Conservation (phyloP, 768 basidiomycete species). For the Porphyrellus cyaneotinctus region DNA sequence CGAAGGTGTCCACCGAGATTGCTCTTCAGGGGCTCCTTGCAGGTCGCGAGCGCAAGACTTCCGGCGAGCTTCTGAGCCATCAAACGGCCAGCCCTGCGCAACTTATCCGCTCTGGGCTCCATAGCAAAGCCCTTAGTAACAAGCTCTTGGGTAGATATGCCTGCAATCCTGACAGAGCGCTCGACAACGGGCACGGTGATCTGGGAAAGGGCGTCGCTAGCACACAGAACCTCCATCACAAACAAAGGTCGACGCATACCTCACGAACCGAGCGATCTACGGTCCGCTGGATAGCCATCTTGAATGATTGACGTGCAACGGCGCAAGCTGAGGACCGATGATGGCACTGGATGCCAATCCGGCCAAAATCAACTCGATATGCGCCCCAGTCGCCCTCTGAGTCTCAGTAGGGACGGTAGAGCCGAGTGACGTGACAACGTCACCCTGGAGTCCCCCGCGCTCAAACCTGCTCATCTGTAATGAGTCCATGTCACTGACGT, state of each 20-base stretch:
- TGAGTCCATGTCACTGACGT: slow-evolving; percentile 75
- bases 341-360: slow-evolving; percentile 68
- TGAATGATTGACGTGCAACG: slow-evolving; percentile 77
- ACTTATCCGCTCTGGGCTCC: slow-evolving; percentile 84
- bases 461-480: slow-evolving; percentile 74
- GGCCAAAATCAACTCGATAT: slow-evolving; percentile 77
- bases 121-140: slow-evolving; percentile 95
- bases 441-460: slow-evolving; percentile 42
- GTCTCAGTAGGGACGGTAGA: slow-evolving; percentile 57
- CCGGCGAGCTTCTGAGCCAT: slow-evolving; percentile 98
- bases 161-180: slow-evolving; percentile 95
- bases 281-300: slow-evolving; percentile 84
- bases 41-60: slow-evolving; percentile 95
- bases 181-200: slow-evolving; percentile 98
- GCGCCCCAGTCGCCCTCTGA: slow-evolving; percentile 65
- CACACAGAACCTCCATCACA: neutral
- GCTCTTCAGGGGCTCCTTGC: slow-evolving; percentile 93
- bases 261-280: slow-evolving; percentile 95
- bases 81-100: slow-evolving; percentile 87
- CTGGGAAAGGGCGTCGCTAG: slow-evolving; percentile 33
- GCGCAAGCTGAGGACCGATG: slow-evolving; percentile 73
- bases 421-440: slow-evolving; percentile 59
- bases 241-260: slow-evolving; percentile 42
- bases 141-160: slow-evolving; percentile 93
- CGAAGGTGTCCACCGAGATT: slow-evolving; percentile 88